Evolutionary conservation across 2,329 filamentous ascomycete species (phyloP), one percentile per base, ranked within the genome.

Genomic region (Claviceps digitariae): DNA sequence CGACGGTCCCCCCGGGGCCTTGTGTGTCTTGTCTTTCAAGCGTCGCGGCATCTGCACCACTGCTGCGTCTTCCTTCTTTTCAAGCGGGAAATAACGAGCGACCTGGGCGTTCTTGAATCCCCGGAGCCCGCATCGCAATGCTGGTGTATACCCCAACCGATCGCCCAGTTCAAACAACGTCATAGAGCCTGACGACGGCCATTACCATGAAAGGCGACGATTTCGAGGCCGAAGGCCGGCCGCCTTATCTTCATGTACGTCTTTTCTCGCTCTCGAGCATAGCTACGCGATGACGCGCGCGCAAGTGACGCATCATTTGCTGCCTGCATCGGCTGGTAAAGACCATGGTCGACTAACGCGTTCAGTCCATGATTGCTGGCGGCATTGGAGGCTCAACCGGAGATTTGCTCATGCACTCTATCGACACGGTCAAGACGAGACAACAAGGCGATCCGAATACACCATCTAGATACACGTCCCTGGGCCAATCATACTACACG

Each of bases 321-420:
- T 29, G 23, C 23, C 17, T 29, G 9, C 15, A 2, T 15, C 13
- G 23, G 36, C 45, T 47, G 45, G 25, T 10, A 3, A 21, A 50
- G 13, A 13, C 1, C 25, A 44, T 27, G 43, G 17, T 47, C 47
- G 6, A 40, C 50, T 52, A 25, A 52, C 29, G 17, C 27, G 23
- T 46, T 21, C 20, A 95, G 89, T 84, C 87, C 67, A 98, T 97
- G 90, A 77, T 98, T 64, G 93, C 93, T 36, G 93, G 93, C 64
- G 93, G 91, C 56, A 75, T 94, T 52, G 93, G 94, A 64, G 93
- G 93, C 52, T 90, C 87, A 17, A 94, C 86, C 53, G 93, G 94
- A 55, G 93, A 98, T 69, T 86, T 98, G 79, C 75, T 98, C 60
- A 98, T 98, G 93, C 93, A 98, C 73, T 97, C 91, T 47, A 79